A percentile compares a stretch with the other conserved stretches of the same genome.
Conservation (phyloP, 805 yeast species). For the Blastobotrys terrestris region DNA sequence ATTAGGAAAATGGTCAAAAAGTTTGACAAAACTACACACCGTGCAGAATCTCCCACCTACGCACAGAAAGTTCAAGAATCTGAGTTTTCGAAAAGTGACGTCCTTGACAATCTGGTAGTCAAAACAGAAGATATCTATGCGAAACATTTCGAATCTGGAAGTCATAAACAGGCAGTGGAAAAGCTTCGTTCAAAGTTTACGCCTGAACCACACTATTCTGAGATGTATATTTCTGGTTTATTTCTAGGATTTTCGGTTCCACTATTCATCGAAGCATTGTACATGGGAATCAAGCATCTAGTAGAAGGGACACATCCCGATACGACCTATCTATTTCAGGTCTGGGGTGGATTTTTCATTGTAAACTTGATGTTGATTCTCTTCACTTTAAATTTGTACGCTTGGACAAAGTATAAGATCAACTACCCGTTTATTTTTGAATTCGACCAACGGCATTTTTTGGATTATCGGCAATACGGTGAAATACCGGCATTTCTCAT, state of each 20-base stretch:
- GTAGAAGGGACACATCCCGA: slow-evolving; percentile 42
- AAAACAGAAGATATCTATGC: slow-evolving; percentile 66
- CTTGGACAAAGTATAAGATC: slow-evolving; percentile 70
- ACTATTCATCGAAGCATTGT: slow-evolving; percentile 53
- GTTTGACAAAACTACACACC: slow-evolving; percentile 67
- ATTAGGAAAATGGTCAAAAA: slow-evolving; percentile 85
- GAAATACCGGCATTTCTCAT: slow-evolving; percentile 57
- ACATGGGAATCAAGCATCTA: slow-evolving; percentile 42
- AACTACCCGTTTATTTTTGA: slow-evolving; percentile 92
- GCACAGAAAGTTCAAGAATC: slow-evolving; percentile 52
- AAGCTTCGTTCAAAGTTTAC: slow-evolving; percentile 49
- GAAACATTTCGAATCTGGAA: slow-evolving; percentile 59
- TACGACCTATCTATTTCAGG: slow-evolving; percentile 60
- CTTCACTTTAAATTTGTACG: slow-evolving; percentile 61
- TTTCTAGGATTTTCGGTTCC: slow-evolving; percentile 68
- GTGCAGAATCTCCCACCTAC: slow-evolving; percentile 41
- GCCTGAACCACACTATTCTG: slow-evolving; percentile 33
- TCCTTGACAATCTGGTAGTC: slow-evolving; percentile 54
- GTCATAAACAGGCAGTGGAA: slow-evolving; percentile 66
- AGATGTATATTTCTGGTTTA: slow-evolving; percentile 57
- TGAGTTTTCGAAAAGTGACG: slow-evolving; percentile 58
- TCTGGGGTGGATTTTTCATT: slow-evolving; percentile 89
- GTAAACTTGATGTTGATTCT: slow-evolving; percentile 53
- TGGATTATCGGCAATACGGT: slow-evolving; percentile 61
- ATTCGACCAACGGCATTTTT: slow-evolving; percentile 60